A percentile compares a stretch with the other conserved stretches of the same genome.
phyloP scores from a whole-genome alignment of 2,329 filamentous ascomycete species.

The Ophiobolus disseminans region DNA sequence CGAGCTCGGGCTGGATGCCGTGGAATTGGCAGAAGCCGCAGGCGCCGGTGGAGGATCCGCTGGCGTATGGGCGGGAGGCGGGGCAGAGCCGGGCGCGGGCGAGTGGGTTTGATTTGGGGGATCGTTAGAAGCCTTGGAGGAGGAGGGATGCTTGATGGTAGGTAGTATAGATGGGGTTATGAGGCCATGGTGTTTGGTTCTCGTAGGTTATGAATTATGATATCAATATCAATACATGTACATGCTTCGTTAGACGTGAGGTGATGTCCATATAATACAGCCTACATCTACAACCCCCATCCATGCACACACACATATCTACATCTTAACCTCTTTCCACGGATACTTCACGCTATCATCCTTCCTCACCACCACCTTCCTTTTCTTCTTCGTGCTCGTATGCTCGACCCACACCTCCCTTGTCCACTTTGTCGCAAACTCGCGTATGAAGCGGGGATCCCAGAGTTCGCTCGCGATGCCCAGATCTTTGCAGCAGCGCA shows the following conservation, averaged over 20 bases:
- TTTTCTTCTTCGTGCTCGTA: constrained; percentile 82
- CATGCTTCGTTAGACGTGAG: background rate
- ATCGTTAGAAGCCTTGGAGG: constrained; percentile 32
- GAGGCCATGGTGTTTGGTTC: too few species aligned
- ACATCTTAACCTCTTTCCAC: constrained; percentile 59
- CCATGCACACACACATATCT: background rate
- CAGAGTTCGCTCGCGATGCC: constrained; percentile 94
- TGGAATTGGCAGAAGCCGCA: constrained; percentile 55
- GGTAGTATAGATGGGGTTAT: background rate
- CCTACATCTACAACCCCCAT: background rate
- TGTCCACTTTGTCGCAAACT: constrained; percentile 76
- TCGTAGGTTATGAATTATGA: too few species aligned
- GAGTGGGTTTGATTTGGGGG: constrained; percentile 42
- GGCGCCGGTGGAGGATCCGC: constrained; percentile 36
- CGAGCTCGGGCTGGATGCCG: constrained; percentile 57
- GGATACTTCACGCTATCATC: constrained; percentile 75
- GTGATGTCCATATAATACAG: background rate
- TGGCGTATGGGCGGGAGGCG: constrained; percentile 45
- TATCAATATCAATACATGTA: background rate
- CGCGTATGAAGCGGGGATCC: constrained; percentile 90
- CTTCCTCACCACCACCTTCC: constrained; percentile 85
- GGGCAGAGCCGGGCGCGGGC: constrained; percentile 32
- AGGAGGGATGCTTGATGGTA: constrained; percentile 5
- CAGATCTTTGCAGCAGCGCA: constrained; percentile 98
- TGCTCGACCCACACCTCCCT: constrained; percentile 93